Conservation (phyloP, 2,329 filamentous ascomycete species). For the Tricladium varicosporioides region DNA sequence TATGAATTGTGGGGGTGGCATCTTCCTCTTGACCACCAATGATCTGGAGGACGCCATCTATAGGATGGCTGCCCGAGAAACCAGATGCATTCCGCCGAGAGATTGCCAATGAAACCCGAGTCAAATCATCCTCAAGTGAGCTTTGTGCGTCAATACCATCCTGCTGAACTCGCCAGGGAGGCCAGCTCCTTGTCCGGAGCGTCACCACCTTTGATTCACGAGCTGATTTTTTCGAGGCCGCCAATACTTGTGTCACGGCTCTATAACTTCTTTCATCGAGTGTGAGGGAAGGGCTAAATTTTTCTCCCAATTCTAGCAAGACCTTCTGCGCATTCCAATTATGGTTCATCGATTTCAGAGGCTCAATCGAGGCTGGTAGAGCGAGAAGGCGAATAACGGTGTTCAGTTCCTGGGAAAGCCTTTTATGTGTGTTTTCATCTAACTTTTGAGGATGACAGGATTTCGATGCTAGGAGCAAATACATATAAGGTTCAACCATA, state of each 20-base stretch:
- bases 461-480: constrained; percentile 5
- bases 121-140: constrained; percentile 50
- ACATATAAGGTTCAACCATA: constrained; percentile 24
- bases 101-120: constrained; percentile 52
- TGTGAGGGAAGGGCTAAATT: constrained; percentile 47
- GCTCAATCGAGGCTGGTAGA: constrained; percentile 34
- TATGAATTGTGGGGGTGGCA: constrained; percentile 57
- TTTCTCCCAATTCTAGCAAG: constrained; percentile 51
- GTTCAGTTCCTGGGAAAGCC: constrained; percentile 41
- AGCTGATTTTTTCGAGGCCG: constrained; percentile 51
- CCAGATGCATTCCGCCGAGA: constrained; percentile 56
- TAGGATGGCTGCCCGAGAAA: constrained; percentile 42
- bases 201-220: constrained; percentile 48
- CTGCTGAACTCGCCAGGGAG: constrained; percentile 55
- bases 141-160: constrained; percentile 59
- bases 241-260: constrained; percentile 52
- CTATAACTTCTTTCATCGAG: constrained; percentile 51
- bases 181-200: constrained; percentile 54
- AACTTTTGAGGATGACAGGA: constrained; percentile 6
- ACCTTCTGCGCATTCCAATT: constrained; percentile 58
- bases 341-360: constrained; percentile 40
- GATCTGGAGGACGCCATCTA: constrained; percentile 49
- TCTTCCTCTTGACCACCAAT: constrained; percentile 52
- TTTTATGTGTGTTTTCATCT: constrained; percentile 9
- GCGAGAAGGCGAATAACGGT: constrained; percentile 38